Conservation (phyloP, 2,329 filamentous ascomycete species). For the Diaporthe amygdali region DNA sequence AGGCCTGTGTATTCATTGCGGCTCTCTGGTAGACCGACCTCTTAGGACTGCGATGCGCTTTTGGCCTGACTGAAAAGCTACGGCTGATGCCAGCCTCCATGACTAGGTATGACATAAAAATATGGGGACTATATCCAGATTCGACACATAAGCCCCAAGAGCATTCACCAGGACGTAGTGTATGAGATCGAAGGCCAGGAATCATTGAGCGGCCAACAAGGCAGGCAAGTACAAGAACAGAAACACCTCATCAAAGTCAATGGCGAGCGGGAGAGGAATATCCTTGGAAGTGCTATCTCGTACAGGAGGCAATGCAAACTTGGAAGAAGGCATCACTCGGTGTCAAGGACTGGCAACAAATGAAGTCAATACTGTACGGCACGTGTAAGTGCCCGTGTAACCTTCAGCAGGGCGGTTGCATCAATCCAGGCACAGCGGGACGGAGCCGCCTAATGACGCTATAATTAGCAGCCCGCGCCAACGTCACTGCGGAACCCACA, state of each 20-base stretch:
- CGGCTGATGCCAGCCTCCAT: background rate
- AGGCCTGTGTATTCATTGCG: background rate
- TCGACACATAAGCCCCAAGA: background rate
- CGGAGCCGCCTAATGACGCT: background rate
- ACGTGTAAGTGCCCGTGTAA: background rate
- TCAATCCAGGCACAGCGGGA: background rate
- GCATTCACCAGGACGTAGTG: background rate
- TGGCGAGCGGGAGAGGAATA: background rate
- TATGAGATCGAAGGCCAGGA: background rate
- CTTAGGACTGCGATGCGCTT: background rate
- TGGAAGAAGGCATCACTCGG: background rate
- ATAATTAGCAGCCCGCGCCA: background rate
- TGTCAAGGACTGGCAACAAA: background rate
- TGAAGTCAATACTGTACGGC: background rate
- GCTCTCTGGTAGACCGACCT: background rate
- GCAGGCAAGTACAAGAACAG: background rate
- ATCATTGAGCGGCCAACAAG: background rate
- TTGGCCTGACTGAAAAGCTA: background rate
- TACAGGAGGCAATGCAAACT: background rate
- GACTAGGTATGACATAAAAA: background rate
- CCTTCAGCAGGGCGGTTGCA: background rate
- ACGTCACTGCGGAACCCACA: constrained; percentile 7
- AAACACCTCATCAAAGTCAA: background rate
- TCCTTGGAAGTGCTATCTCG: background rate
- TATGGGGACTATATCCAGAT: background rate